A percentile compares a stretch with the other conserved stretches of the same genome.
phyloP scores from a whole-genome alignment of 192 early-diverging fungal genomes.

The Dissophora ornata region DNA sequence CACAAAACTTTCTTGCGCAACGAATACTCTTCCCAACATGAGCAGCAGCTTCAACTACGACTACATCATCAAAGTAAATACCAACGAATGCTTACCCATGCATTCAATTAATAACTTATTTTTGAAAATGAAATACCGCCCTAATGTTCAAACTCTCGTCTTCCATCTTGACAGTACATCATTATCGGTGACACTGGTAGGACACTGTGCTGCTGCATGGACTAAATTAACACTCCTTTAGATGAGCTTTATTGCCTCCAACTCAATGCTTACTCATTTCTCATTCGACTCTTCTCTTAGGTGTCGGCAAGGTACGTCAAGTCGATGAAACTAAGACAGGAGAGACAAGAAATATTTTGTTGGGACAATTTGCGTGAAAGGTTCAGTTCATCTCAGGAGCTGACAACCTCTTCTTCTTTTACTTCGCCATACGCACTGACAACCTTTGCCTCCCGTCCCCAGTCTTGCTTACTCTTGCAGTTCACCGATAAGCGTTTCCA shows the following conservation, averaged over 20 bases:
- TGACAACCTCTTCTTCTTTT: no score
- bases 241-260: no score
- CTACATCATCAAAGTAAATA: constrained; percentile 72
- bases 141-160: no score
- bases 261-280: no score
- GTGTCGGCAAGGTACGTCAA: constrained; percentile 74
- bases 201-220: no score
- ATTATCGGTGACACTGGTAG: constrained; percentile 86
- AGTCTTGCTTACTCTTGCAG: constrained; percentile 83
- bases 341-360: no score
- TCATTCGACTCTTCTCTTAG: constrained; percentile 47
- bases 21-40: constrained; percentile 30
- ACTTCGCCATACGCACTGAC: neutral
- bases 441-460: neutral
- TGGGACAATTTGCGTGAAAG: constrained; percentile 2
- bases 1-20: no score
- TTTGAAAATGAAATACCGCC: no score
- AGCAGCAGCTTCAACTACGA: constrained; percentile 64
- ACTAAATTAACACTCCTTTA: no score
- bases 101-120: no score
- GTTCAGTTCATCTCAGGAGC: neutral
- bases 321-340: no score
- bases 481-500: constrained; percentile 87
- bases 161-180: constrained; percentile 67
- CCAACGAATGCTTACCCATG: no score